Evolutionary conservation across 352 stramenopile genomes (phyloP).

Genomic region (Pythium scleroteichum): DNA sequence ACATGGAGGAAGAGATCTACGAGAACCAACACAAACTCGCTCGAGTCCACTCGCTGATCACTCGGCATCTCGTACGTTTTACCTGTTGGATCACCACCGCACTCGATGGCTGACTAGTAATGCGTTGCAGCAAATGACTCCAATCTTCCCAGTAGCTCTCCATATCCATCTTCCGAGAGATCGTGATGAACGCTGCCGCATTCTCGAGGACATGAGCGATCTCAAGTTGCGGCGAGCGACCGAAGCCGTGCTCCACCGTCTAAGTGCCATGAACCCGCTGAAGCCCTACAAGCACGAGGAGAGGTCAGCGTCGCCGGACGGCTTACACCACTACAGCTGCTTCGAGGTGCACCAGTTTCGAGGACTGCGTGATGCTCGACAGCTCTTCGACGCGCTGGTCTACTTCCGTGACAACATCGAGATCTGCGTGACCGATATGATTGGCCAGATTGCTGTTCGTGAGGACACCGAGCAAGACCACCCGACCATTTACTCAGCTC

Average conservation of each 20-base stretch:
- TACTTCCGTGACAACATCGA: conserved; percentile 40
- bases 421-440: conserved; percentile 41
- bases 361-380: conserved; percentile 26
- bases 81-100: neutral
- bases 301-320: neutral
- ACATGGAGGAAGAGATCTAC: conserved; percentile 9
- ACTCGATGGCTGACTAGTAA: neutral
- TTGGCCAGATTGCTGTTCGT: conserved; percentile 39
- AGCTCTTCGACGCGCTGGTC: conserved; percentile 36
- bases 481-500: conserved; percentile 25
- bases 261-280: neutral
- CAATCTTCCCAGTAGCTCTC: conserved; percentile 6
- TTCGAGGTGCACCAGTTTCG: conserved; percentile 50
- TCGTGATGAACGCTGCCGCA: neutral
- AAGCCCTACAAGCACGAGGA: conserved; percentile 24
- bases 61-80: neutral
- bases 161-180: conserved; percentile 19
- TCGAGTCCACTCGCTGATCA: conserved; percentile 6
- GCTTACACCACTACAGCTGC: conserved; percentile 5
- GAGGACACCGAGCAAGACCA: conserved; percentile 33
- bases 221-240: conserved; percentile 12
- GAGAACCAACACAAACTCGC: neutral
- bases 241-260: conserved; percentile 8
- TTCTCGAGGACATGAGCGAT: conserved; percentile 12
- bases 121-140: conserved; percentile 14